A percentile compares a stretch with the other conserved stretches of the same genome.
Conservation (phyloP, 2,329 filamentous ascomycete genomes). For the Verticillium nubilum region DNA sequence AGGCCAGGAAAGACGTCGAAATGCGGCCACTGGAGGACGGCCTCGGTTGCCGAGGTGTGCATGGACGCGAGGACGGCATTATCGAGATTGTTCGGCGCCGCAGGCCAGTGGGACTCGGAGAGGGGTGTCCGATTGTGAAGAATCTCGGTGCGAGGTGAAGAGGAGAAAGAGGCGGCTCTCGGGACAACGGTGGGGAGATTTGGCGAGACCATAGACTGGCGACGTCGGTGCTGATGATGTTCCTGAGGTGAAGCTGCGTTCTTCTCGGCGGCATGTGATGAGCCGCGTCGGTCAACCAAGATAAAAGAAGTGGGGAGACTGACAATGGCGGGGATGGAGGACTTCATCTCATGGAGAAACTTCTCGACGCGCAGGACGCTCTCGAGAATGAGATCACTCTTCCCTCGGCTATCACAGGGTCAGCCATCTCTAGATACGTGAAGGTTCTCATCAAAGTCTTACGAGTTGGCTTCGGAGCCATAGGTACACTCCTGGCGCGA, state of each 20-base stretch:
- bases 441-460: slow-evolving; percentile 15
- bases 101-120: slow-evolving; percentile 14
- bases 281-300: not conserved
- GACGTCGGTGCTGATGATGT: slow-evolving; percentile 1
- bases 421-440: slow-evolving; percentile 1
- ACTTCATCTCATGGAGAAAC: slow-evolving; percentile 37
- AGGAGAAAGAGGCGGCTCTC: slow-evolving; percentile 15
- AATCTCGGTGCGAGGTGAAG: slow-evolving; percentile 13
- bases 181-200: slow-evolving; percentile 12
- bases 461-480: slow-evolving; percentile 38
- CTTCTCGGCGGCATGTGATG: slow-evolving; percentile 6
- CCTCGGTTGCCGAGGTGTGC: slow-evolving; percentile 45
- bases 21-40: slow-evolving; percentile 45
- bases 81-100: slow-evolving; percentile 24
- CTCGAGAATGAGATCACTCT: slow-evolving; percentile 46
- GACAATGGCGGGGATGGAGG: slow-evolving; percentile 25
- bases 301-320: not conserved
- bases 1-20: slow-evolving; percentile 39
- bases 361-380: slow-evolving; percentile 42
- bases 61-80: slow-evolving; percentile 44
- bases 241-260: slow-evolving; percentile 4
- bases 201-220: slow-evolving; percentile 9
- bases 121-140: slow-evolving; percentile 12
- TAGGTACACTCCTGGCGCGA: slow-evolving; percentile 33
- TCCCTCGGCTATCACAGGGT: slow-evolving; percentile 31